Conservation (phyloP, 306 rosid genomes). For the Glycyrrhiza uralensis region DNA sequence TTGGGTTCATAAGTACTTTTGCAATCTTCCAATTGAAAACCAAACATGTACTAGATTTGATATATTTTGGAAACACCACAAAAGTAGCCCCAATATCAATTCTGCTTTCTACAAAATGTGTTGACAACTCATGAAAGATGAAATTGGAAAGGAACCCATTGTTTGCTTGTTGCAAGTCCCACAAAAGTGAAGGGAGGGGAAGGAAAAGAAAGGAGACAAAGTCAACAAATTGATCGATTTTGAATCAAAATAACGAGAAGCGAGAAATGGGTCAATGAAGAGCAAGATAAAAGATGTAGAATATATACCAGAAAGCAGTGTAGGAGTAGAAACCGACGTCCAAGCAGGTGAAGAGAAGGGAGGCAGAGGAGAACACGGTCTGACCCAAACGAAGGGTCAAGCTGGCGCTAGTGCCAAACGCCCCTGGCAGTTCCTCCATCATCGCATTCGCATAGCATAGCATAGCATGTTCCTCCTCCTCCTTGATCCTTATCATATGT, state of each 20-base stretch:
- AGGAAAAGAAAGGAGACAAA: neutral
- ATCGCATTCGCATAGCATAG: conserved; percentile 6
- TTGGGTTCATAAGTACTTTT: too few relatives aligned
- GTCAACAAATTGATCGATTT: neutral
- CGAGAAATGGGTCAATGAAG: neutral
- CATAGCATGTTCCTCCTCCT: conserved; percentile 12
- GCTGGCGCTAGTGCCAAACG: conserved; percentile 90
- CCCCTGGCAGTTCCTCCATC: conserved; percentile 78
- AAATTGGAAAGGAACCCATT: neutral
- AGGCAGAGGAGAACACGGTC: conserved; percentile 64
- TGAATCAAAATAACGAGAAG: neutral
- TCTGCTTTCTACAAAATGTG: too few relatives aligned
- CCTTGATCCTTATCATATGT: neutral
- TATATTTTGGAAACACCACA: neutral
- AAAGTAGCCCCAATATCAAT: conserved; percentile 1
- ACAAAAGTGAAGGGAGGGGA: neutral
- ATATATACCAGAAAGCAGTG: conserved; percentile 72
- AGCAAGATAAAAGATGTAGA: neutral
- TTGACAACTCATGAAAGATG: neutral
- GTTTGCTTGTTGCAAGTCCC: neutral
- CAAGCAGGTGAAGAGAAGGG: conserved; percentile 79
- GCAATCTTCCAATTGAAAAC: too few relatives aligned
- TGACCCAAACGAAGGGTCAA: conserved; percentile 90
- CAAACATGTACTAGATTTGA: too few relatives aligned
- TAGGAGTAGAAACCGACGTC: conserved; percentile 67